phyloP scores from a whole-genome alignment of 108 stramenopile genomes.

The Cylindrotheca fusiformis region DNA sequence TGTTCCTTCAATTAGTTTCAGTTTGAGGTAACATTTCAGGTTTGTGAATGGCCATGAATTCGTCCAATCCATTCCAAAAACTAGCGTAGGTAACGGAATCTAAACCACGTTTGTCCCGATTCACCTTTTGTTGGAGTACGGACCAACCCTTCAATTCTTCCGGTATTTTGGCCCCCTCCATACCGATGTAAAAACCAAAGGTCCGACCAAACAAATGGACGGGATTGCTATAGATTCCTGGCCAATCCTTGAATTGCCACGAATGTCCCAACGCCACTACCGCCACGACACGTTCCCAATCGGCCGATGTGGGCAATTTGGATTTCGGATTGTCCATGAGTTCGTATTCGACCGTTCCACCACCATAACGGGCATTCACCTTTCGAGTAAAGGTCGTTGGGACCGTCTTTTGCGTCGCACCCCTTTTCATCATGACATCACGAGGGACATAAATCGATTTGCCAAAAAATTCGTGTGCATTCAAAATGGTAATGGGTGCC shows the following conservation, averaged over 20 bases:
- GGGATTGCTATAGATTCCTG: conserved; percentile 55
- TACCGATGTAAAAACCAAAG: conserved; percentile 79
- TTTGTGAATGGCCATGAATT: conserved; percentile 80
- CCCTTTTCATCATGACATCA: conserved; percentile 61
- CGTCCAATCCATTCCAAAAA: conserved; percentile 89
- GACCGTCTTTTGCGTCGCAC: conserved; percentile 12
- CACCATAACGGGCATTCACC: conserved; percentile 50
- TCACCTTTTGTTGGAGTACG: conserved; percentile 55
- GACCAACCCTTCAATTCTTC: conserved; percentile 68
- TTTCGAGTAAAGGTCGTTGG: conserved; percentile 42
- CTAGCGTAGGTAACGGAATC: conserved; percentile 74
- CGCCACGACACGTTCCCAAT: conserved; percentile 94
- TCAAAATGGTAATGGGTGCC: conserved; percentile 81
- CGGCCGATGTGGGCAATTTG: conserved; percentile 48
- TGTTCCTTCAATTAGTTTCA: too few relatives aligned
- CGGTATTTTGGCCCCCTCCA: conserved; percentile 73
- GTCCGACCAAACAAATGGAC: conserved; percentile 71
- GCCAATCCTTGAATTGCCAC: conserved; percentile 99
- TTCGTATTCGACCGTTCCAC: conserved; percentile 75
- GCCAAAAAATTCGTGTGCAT: conserved; percentile 89
- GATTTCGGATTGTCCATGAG: conserved; percentile 88
- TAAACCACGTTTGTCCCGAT: conserved; percentile 81
- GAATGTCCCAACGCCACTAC: conserved; percentile 88
- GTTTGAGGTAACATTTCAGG: conserved; percentile 54
- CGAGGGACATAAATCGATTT: conserved; percentile 69